Percentiles rank a stretch among this genome's conserved stretches.
phyloP scores from a whole-genome alignment of 2,329 filamentous ascomycete species.

The Pseudonectria foliicola region DNA sequence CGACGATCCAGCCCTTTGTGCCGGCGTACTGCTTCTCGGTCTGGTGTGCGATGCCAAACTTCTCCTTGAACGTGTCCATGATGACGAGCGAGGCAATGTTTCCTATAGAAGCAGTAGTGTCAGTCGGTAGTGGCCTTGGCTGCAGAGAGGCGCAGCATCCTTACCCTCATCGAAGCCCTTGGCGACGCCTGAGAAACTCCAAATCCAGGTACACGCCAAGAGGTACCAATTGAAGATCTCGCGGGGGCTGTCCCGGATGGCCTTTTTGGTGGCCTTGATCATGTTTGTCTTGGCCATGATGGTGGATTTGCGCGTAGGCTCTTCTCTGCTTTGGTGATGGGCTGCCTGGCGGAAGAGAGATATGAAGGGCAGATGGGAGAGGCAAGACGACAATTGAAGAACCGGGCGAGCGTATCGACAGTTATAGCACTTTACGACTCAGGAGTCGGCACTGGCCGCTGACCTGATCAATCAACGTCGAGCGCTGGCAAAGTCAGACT shows the following conservation, averaged over 20 bases:
- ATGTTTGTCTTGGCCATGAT: constrained; percentile 16
- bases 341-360: no score
- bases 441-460: no score
- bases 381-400: no score
- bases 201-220: constrained; percentile 18
- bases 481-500: no score
- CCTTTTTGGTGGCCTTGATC: constrained; percentile 20
- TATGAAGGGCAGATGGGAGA: no score
- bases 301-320: no score
- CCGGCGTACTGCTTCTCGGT: constrained; percentile 20
- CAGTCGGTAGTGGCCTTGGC: neutral
- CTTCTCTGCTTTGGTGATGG: constrained; percentile 7
- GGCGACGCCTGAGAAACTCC: constrained; percentile 23
- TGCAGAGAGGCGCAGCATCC: neutral
- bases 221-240: constrained; percentile 26
- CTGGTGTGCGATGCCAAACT: constrained; percentile 15
- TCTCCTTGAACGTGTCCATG: constrained; percentile 20
- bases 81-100: constrained; percentile 25
- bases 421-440: no score
- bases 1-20: constrained; percentile 26
- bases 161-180: constrained; percentile 26
- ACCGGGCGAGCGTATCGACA: no score
- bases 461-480: no score
- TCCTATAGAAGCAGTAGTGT: constrained; percentile 9
- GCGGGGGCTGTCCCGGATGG: constrained; percentile 17